Conservation (phyloP, 2,329 filamentous ascomycete species). For the Arthrobotrys pseudoclavata region DNA sequence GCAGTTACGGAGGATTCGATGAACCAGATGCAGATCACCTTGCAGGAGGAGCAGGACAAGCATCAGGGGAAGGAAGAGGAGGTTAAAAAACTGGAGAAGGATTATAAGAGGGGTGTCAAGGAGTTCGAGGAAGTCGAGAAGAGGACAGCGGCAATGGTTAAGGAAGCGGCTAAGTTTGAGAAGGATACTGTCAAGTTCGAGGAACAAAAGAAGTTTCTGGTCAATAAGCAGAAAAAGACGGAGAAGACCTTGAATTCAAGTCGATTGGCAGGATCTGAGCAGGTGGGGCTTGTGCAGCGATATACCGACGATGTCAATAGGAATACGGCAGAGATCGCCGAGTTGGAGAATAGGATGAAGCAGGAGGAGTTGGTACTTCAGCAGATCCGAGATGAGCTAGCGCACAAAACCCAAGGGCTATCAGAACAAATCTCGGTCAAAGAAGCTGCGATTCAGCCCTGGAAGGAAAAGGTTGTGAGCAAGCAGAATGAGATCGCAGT, state of each 20-base stretch:
- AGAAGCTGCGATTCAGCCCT: constrained; percentile 94
- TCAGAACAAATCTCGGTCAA: constrained; percentile 92
- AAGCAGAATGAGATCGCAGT: constrained; percentile 95
- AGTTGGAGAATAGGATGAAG: constrained; percentile 81
- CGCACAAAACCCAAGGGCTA: constrained; percentile 85
- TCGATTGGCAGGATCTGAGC: constrained; percentile 79
- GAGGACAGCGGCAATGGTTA: constrained; percentile 80
- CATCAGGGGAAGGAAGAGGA: constrained; percentile 89
- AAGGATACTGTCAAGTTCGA: constrained; percentile 98
- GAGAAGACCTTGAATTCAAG: constrained; percentile 87
- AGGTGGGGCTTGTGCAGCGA: constrained; percentile 81
- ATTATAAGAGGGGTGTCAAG: constrained; percentile 84
- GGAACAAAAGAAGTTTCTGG: constrained; percentile 95
- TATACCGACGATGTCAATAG: constrained; percentile 83
- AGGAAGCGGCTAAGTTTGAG: constrained; percentile 92
- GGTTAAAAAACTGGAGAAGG: constrained; percentile 89
- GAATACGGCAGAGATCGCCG: constrained; percentile 79
- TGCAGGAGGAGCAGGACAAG: constrained; percentile 89
- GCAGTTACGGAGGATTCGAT: constrained; percentile 90
- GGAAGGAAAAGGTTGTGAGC: constrained; percentile 96
- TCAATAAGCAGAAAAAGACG: constrained; percentile 91
- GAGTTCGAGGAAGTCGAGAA: constrained; percentile 85
- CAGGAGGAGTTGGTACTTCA: constrained; percentile 84
- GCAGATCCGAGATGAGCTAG: constrained; percentile 84
- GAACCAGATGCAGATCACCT: constrained; percentile 86